Base-by-base conservation (phyloP, 768 basidiomycete species). In the Lentinula sp. region DNA sequence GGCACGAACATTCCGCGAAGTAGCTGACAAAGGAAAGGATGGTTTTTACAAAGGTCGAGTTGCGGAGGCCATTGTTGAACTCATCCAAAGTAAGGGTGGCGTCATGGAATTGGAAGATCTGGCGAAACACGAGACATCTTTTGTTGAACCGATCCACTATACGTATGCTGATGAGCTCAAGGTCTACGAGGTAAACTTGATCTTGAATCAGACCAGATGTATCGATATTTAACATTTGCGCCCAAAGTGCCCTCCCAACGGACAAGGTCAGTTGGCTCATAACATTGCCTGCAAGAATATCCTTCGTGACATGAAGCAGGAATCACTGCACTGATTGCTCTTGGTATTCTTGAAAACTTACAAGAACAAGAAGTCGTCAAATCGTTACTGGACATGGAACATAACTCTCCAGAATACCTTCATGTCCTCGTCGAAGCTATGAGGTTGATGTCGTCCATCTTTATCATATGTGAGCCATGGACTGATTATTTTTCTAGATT, bases 71-170 rank as follows among this genome's bases (percentile, higher is more conserved):
- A 91, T 97, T 59, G 89, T 95, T 8, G 86, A 94, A 53, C 79
- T 98, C 34, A 83, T 97, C 53, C 77, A 92, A 72, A 86, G 84
- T 71, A 82, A 88, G 66, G 96, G 96, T 16, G 97, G 97, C 18
- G 82, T 95, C 7, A 95, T 99, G 95, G 89, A 88, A 54, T 80
- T 98, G 11, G 86, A 89, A n/a, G 97, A 99, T 71, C 84, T 99
- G 43, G 90, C 89, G n/a, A 78, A 80, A 50, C 95, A 97, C 69
- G 74, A 81, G 54, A 86, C 91, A 0, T 77, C 85, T 4, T 83
- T 92, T 42, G 91, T 98, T 16, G 84, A 94, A 63, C 96, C 97
- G 2, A 95, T 98, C 75, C 87, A 84, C 61, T 96, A 96, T 70
- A 93, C 89, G 2, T 98, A 92, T 66, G 88, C 81, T 18, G 78